These are phyloP conservation scores for Exophiala spinifera DNA, from an alignment of 2,329 filamentous ascomycete species.

Conservation along the genomic window DNA sequence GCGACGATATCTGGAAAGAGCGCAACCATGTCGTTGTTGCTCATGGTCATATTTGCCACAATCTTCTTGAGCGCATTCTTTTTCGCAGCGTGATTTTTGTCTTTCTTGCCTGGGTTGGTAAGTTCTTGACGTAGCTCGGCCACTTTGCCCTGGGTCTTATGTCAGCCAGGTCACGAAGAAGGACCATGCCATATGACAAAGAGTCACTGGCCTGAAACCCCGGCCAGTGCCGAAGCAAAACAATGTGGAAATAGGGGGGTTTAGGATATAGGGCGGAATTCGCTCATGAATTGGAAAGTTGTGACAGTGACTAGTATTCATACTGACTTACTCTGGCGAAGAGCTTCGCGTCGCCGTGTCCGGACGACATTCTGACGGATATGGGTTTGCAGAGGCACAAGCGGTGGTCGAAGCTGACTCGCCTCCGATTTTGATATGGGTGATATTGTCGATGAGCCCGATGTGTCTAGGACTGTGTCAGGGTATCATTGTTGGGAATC, in stretches of 20 bases:
- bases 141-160: slow-evolving; percentile 83
- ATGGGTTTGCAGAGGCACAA: neutral
- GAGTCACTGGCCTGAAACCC: too few relatives aligned
- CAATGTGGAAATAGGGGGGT: too few relatives aligned
- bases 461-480: neutral
- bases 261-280: too few relatives aligned
- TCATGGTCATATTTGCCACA: slow-evolving; percentile 99
- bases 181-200: neutral
- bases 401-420: neutral
- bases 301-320: neutral
- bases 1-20: slow-evolving; percentile 91
- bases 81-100: slow-evolving; percentile 92
- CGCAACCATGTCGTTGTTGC: slow-evolving; percentile 99
- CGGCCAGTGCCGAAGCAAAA: too few relatives aligned
- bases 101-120: slow-evolving; percentile 91
- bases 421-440: neutral
- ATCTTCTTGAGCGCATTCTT: slow-evolving; percentile 99
- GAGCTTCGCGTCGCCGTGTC: slow-evolving; percentile 96
- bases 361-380: slow-evolving; percentile 53
- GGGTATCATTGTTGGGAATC: neutral
- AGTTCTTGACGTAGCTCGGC: slow-evolving; percentile 93
- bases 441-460: neutral
- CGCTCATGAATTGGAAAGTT: too few relatives aligned
- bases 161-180: slow-evolving; percentile 5
- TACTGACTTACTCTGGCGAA: slow-evolving; percentile 81